Percentiles rank a stretch among this genome's conserved stretches.
phyloP scores from a whole-genome alignment of 2,329 filamentous ascomycete species.

The Claviceps pazoutovae region DNA sequence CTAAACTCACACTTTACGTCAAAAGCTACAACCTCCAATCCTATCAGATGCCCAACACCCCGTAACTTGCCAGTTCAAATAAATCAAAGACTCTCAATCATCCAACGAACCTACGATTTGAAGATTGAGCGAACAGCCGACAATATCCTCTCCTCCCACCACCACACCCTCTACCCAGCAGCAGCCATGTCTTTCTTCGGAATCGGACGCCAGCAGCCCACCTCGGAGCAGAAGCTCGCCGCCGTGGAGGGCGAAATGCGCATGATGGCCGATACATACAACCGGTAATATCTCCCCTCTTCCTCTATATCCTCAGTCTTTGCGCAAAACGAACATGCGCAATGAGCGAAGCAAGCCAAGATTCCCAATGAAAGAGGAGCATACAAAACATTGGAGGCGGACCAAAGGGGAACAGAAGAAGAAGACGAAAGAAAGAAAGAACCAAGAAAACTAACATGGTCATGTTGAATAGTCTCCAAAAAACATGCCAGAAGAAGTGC shows the following conservation, averaged over 20 bases:
- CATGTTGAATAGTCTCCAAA: constrained; percentile 50
- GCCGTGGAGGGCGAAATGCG: constrained; percentile 95
- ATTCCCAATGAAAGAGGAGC: background rate
- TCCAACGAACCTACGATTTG: too few relatives aligned
- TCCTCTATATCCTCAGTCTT: background rate
- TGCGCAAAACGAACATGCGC: background rate
- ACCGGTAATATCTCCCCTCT: constrained; percentile 49
- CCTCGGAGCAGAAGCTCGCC: constrained; percentile 93
- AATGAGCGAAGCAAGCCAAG: too few relatives aligned
- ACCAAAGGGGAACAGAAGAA: background rate
- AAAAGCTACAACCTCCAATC: too few relatives aligned
- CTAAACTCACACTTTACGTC: too few relatives aligned
- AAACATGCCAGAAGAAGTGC: constrained; percentile 88
- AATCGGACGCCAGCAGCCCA: constrained; percentile 59
- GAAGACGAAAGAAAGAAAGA: background rate
- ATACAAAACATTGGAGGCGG: background rate
- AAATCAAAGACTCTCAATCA: too few relatives aligned
- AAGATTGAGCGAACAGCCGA: too few relatives aligned
- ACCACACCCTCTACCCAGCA: background rate
- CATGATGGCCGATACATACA: constrained; percentile 96
- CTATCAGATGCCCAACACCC: too few relatives aligned
- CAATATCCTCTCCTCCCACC: background rate
- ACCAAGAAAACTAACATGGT: background rate
- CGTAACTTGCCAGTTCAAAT: too few relatives aligned
- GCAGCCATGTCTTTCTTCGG: constrained; percentile 28